phyloP scores from a whole-genome alignment of 148 eudicot genomes.

The Camellia japonica region DNA sequence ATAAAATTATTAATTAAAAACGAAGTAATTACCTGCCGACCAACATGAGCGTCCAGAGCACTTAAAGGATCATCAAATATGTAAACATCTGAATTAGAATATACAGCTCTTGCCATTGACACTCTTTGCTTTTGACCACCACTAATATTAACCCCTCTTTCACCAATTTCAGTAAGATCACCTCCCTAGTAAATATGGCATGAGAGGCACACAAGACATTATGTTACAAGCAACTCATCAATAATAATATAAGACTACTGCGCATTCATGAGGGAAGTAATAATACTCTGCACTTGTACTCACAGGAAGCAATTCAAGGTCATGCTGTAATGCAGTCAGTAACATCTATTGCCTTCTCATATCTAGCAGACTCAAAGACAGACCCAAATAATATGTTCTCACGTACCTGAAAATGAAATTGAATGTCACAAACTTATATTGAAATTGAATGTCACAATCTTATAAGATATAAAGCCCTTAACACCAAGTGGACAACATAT shows the following conservation, averaged over 20 bases:
- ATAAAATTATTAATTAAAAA: neutral
- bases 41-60: conserved; percentile 97
- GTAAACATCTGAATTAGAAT: conserved; percentile 85
- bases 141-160: conserved; percentile 96
- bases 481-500: neutral
- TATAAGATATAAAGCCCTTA: neutral
- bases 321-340: conserved; percentile 80
- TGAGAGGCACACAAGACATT: conserved; percentile 9
- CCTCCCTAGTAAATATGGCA: conserved; percentile 60
- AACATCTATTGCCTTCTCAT: conserved; percentile 72
- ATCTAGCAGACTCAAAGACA: conserved; percentile 56
- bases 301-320: conserved; percentile 84
- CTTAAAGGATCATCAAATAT: conserved; percentile 96
- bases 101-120: conserved; percentile 95
- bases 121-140: conserved; percentile 99
- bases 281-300: conserved; percentile 26
- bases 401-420: conserved; percentile 59
- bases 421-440: neutral
- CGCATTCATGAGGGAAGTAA: conserved; percentile 1
- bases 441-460: conserved; percentile 3
- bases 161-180: conserved; percentile 98
- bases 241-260: neutral
- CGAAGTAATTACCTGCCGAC: conserved; percentile 61
- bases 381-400: conserved; percentile 93
- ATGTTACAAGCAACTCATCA: neutral